A percentile compares a stretch with the other conserved stretches of the same genome.
These are phyloP conservation scores for Metarhizium anisopliae DNA, from an alignment of 2,329 filamentous ascomycete genomes.

Conservation along the genomic window DNA sequence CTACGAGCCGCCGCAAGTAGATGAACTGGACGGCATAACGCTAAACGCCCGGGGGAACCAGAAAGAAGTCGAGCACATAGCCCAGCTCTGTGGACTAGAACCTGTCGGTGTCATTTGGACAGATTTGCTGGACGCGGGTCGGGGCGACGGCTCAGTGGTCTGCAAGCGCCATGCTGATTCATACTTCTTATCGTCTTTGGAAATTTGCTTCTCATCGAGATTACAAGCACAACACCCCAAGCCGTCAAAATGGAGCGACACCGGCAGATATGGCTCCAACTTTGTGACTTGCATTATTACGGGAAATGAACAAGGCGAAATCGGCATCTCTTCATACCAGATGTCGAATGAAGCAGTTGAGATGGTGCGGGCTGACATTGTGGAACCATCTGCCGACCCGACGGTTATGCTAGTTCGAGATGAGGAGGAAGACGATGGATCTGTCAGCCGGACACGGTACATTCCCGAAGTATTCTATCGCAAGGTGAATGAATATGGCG, in stretches of 20 bases:
- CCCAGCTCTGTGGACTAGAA: constrained; percentile 74
- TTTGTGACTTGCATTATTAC: constrained; percentile 95
- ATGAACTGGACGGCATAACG: constrained; percentile 82
- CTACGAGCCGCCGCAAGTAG: constrained; percentile 87
- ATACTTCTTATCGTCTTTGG: constrained; percentile 85
- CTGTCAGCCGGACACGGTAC: constrained; percentile 64
- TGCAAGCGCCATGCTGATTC: constrained; percentile 96
- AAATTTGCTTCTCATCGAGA: constrained; percentile 81
- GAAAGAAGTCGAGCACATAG: constrained; percentile 70
- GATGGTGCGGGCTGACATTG: constrained; percentile 90
- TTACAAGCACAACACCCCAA: constrained; percentile 85
- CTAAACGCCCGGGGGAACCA: constrained; percentile 80
- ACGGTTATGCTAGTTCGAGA: constrained; percentile 89
- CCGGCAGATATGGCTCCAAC: constrained; percentile 85
- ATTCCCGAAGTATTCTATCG: constrained; percentile 97
- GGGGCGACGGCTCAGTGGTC: constrained; percentile 74
- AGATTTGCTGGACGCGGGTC: constrained; percentile 75
- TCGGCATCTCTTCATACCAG: constrained; percentile 85
- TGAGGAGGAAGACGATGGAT: constrained; percentile 75
- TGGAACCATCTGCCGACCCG: constrained; percentile 91
- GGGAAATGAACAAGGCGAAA: constrained; percentile 83
- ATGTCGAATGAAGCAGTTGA: constrained; percentile 92
- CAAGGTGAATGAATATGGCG: constrained; percentile 90
- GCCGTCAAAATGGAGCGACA: constrained; percentile 93
- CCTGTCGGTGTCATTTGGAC: constrained; percentile 92